phyloP scores from a whole-genome alignment of 2,329 filamentous ascomycete species.

The Dothideomycetidae sp. region DNA sequence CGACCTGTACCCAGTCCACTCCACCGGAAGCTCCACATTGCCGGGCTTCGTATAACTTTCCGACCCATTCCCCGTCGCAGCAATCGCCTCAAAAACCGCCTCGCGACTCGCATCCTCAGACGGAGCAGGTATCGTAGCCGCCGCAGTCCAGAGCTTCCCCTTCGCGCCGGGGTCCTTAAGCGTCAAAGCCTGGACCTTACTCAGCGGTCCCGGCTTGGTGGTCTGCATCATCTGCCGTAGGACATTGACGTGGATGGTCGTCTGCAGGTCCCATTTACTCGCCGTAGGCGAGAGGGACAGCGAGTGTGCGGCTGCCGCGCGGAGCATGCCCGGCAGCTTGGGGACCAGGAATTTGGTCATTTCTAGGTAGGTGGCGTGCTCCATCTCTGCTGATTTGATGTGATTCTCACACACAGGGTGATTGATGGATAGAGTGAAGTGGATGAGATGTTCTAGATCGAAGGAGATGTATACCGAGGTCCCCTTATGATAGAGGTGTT shows the following conservation, averaged over 20 bases:
- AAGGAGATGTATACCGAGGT: neutral
- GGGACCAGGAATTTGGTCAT: conserved; percentile 33
- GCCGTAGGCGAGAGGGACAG: conserved; percentile 55
- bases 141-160: conserved; percentile 69
- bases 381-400: conserved; percentile 12
- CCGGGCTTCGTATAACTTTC: conserved; percentile 36
- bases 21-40: conserved; percentile 46
- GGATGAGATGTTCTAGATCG: neutral
- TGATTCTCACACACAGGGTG: no score
- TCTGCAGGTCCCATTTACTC: conserved; percentile 64
- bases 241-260: conserved; percentile 56
- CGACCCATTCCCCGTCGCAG: conserved; percentile 34
- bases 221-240: conserved; percentile 50
- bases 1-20: conserved; percentile 61
- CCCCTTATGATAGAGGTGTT: neutral
- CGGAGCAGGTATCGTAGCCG: conserved; percentile 48
- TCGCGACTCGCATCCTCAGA: conserved; percentile 36
- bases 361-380: conserved; percentile 12
- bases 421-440: neutral
- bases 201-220: conserved; percentile 37
- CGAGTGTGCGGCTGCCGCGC: conserved; percentile 47
- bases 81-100: conserved; percentile 43
- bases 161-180: conserved; percentile 54
- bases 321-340: conserved; percentile 47
- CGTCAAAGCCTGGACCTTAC: conserved; percentile 48